phyloP scores from a whole-genome alignment of 768 basidiomycete genomes.

The Clitopilus hobsonii region DNA sequence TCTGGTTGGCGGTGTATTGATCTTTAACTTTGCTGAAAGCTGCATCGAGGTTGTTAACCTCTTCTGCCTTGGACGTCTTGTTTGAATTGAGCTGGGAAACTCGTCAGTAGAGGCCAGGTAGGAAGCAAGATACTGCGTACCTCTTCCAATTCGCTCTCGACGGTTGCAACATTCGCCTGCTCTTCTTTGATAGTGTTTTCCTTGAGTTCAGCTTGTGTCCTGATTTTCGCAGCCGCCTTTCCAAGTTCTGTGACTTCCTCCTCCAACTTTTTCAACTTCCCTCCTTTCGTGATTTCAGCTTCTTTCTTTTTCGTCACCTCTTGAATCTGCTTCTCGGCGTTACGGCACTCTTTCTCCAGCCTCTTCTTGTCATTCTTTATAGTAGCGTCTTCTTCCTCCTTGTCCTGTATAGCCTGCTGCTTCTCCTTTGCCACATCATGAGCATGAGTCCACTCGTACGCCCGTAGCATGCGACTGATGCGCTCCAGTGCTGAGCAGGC shows the following conservation, averaged over 20 bases:
- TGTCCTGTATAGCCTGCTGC: constrained; percentile 48
- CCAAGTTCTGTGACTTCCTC: constrained; percentile 75
- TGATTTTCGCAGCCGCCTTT: constrained; percentile 75
- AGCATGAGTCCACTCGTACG: constrained; percentile 82
- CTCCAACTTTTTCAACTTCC: constrained; percentile 83
- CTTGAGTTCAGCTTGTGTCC: constrained; percentile 84
- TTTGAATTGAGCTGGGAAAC: constrained; percentile 48
- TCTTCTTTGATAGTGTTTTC: constrained; percentile 75
- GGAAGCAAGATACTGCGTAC: constrained; percentile 31
- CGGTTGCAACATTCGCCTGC: constrained; percentile 46
- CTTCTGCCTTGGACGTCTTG: constrained; percentile 51
- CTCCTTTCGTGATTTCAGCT: constrained; percentile 87
- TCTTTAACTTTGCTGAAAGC: constrained; percentile 64
- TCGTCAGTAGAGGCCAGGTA: background rate
- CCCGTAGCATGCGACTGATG: constrained; percentile 74
- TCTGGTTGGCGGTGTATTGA: constrained; percentile 55
- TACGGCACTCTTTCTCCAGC: constrained; percentile 47
- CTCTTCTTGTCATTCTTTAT: constrained; percentile 45
- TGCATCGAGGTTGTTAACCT: constrained; percentile 51
- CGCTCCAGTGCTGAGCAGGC: constrained; percentile 82
- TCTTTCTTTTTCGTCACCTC: constrained; percentile 75
- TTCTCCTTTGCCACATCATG: constrained; percentile 49
- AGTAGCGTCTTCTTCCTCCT: constrained; percentile 42
- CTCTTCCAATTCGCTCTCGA: constrained; percentile 55
- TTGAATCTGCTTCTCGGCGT: constrained; percentile 61